Evolutionary conservation across 148 eudicot genomes (phyloP).

Genomic region (Nepenthes mirabilis): DNA sequence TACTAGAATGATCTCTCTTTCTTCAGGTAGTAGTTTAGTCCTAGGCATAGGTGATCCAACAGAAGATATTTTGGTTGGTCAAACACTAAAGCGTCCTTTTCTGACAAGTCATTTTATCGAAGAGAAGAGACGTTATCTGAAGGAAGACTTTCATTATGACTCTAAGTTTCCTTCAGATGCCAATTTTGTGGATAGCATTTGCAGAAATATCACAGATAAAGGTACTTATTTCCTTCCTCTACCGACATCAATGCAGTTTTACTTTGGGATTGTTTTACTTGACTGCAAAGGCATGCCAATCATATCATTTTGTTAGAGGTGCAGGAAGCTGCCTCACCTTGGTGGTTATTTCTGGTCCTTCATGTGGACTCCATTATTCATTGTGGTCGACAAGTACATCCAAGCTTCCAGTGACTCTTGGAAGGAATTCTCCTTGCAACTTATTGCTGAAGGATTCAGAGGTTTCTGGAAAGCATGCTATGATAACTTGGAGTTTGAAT

Average conservation of each 20-base stretch:
- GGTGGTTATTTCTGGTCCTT: constrained; percentile 87
- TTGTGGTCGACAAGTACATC: constrained; percentile 48
- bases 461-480: constrained; percentile 90
- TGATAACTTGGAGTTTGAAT: constrained; percentile 75
- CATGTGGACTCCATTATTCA: constrained; percentile 48
- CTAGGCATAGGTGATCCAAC: constrained; percentile 46
- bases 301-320: constrained; percentile 62
- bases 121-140: constrained; percentile 25
- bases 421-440: constrained; percentile 84
- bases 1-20: neutral
- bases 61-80: constrained; percentile 51
- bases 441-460: constrained; percentile 70
- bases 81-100: constrained; percentile 66
- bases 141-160: constrained; percentile 22
- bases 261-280: constrained; percentile 3
- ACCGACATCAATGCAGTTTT: neutral
- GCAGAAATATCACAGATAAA: constrained; percentile 23
- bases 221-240: constrained; percentile 24
- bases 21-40: constrained; percentile 46
- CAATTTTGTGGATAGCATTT: constrained; percentile 14
- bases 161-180: constrained; percentile 22
- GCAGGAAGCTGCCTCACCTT: constrained; percentile 82
- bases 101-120: constrained; percentile 16
- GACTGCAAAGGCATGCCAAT: constrained; percentile 35
- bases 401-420: constrained; percentile 81